Base-by-base conservation (phyloP, 1,284 basidiomycete species). In the Fomitopsis pinicola region DNA sequence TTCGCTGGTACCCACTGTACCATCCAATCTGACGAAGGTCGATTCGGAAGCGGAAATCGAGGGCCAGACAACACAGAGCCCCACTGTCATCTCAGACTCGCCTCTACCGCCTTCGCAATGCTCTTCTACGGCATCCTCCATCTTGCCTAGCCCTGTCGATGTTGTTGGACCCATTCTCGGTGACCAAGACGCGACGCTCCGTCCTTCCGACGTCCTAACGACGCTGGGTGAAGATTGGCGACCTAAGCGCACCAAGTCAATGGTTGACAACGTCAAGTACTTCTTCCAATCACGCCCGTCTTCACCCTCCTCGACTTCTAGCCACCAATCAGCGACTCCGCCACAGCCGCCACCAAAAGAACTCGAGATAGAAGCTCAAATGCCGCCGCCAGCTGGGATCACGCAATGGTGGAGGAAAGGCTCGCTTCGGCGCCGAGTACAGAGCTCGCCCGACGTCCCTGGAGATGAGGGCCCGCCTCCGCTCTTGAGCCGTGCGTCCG, bases 41-140 rank as follows among this genome's bases (percentile, higher is more conserved):
- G 68, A 71, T n/a, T 59, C 63, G 42, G 62, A 65, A 40, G 54
- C 50, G 19, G 64, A 67, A 54, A 44, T 42, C 26, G 57, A 63
- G n/a, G 48, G 44, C 9, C 56, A 54, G 26, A 57, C 48, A 3
- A 54, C 62, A 5, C 66, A 59, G 45, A 70, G 68, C 55, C 67
- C 72, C 1, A 71, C 69, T 28, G 62, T 59, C 7, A 59, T 67
- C 22, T 63, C 71, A 6, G 77, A 78, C 48, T 78, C 79, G 7
- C 78, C 83, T 35, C 77, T 80, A 12, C 77, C 80, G 33, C 72
- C 77, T 59, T 84, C 85, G 3, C 79, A 80, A 55, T 78, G 77
- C 63, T 83, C 83, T 14, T 79, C 79, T 14, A 69, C 70, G 26
- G 73, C 77, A 8, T 76, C 76, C 7, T 79, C 74, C 26, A 71